Evolutionary conservation across 495 filamentous ascomycete genomes (phyloP), one percentile per base, ranked within the genome.

Genomic region (Hyaloscypha bicolor): DNA sequence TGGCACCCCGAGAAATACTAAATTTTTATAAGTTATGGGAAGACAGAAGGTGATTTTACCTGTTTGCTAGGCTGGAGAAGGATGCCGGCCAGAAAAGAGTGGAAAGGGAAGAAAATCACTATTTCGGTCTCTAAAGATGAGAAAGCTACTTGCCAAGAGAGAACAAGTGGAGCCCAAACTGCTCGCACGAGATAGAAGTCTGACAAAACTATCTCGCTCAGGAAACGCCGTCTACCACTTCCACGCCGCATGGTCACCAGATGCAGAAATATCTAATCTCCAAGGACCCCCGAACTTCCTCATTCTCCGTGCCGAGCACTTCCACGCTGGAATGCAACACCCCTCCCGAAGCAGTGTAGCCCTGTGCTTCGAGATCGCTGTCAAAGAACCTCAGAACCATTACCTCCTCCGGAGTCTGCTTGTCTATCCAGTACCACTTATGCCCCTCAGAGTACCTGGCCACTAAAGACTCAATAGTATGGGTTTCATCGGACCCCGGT

Each of bases 371-470:
- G n/a, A 35, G 22, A 19, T 55, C 21, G 22, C 59, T 67, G 39
- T 67, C 60, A 55, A 67, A 67, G 32, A 67, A 52, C 4, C 58
- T 51, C 21, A 67, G 52, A n/a, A 67, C 33, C n/a, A 62, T n/a
- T 16, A 56, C 58, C 60, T 67, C 65, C 30, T 67, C 65, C 25
- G 65, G 39, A 11, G 51, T 62, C 42, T 67, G 65, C 16, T 63
- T 53, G 9, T 53, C 65, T 8, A 67, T 51, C 65, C 65, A 67
- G 42, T 52, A 30, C 65, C 65, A 67, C 31, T 62, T 55, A 30
- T 67, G 65, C 14, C 25, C 58, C 58, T 64, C 60, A 5, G 53
- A 22, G 32, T 67, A 67, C 29, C 65, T 67, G 14, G 65, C 58
- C 14, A 67, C 39, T 22, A 31, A 63, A 12, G 39, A 30, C 22